Base-by-base conservation (phyloP, 257 asterid species). In the Forsythia suspensa region DNA sequence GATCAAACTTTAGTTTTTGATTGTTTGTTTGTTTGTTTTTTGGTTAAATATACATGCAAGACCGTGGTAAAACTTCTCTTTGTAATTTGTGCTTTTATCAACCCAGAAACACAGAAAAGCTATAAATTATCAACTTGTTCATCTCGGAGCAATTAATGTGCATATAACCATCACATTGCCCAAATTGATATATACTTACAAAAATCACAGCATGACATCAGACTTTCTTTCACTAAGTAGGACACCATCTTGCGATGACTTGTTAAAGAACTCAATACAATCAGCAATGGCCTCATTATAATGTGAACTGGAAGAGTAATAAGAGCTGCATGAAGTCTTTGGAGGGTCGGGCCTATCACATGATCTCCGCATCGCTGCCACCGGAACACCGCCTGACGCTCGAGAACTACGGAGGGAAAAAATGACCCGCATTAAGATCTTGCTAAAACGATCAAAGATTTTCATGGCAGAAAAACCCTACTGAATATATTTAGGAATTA, bases 221-320 rank as follows among this genome's bases (percentile, higher is more conserved):
- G 94, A 84, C 3, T 84, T 84, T 66, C 82, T 73, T 40, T 57
- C 86, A 76, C 77, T 72, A 52, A 80, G 81, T 15, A 72, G 10
- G 5, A 75, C 75, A 18, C 81, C 83, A 52, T 88, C 86, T 10
- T 88, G 82, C 8, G 90, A 84, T 3, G 96, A 86, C 80, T 84
- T 88, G 76, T 92, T 92, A 65, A 92, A 86, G 83, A 92, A 92
- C 92, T 92, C 97, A 39, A 90, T 92, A 76, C 97, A 92, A 78
- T 92, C 97, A 6, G 91, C 88, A 77, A 92, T 86, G 75, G 97
- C 97, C 79, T 92, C 97, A 51, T 81, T 85, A 59, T 92, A 87
- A 71, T 92, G 94, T 5, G 95, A 88, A 67, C 73, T 85, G 18
- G 91, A 80, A 3, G 91, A 82, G 76, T 90, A 85, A 76, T 92